phyloP scores from a whole-genome alignment of 768 basidiomycete species.

The Suillus brevipes region DNA sequence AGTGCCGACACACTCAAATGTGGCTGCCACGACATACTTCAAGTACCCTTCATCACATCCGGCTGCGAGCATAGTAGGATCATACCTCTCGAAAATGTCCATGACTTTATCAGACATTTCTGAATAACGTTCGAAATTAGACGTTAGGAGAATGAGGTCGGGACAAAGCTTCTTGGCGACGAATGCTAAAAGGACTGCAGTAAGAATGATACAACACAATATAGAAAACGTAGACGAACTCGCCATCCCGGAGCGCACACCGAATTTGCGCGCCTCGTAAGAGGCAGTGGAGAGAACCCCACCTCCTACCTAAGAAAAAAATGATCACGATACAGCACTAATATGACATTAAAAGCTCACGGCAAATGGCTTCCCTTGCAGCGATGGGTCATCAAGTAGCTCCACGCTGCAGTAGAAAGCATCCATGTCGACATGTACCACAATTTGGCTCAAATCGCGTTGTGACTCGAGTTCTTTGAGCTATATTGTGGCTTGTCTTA shows the following conservation, averaged over 20 bases:
- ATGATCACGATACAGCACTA: conserved; percentile 8
- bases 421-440: conserved; percentile 97
- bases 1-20: not conserved
- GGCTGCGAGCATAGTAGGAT: conserved; percentile 71
- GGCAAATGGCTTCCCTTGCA: conserved; percentile 72
- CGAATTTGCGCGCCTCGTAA: conserved; percentile 88
- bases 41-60: conserved; percentile 92
- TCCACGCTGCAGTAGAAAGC: conserved; percentile 89
- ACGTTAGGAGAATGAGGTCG: conserved; percentile 69
- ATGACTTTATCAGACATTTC: conserved; percentile 77
- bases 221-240: conserved; percentile 41
- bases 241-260: conserved; percentile 96
- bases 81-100: conserved; percentile 65
- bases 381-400: conserved; percentile 59
- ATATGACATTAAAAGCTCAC: conserved; percentile 36
- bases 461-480: conserved; percentile 69
- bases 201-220: not conserved
- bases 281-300: conserved; percentile 89
- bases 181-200: conserved; percentile 53
- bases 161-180: conserved; percentile 95
- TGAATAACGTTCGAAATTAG: conserved; percentile 59
- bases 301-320: conserved; percentile 58
- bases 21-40: conserved; percentile 53
- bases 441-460: conserved; percentile 77
- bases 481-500: conserved; percentile 25